A percentile compares a stretch with the other conserved stretches of the same genome.
These are phyloP conservation scores for Neurospora intermedia DNA, from an alignment of 495 filamentous ascomycete genomes.

Conservation along the genomic window DNA sequence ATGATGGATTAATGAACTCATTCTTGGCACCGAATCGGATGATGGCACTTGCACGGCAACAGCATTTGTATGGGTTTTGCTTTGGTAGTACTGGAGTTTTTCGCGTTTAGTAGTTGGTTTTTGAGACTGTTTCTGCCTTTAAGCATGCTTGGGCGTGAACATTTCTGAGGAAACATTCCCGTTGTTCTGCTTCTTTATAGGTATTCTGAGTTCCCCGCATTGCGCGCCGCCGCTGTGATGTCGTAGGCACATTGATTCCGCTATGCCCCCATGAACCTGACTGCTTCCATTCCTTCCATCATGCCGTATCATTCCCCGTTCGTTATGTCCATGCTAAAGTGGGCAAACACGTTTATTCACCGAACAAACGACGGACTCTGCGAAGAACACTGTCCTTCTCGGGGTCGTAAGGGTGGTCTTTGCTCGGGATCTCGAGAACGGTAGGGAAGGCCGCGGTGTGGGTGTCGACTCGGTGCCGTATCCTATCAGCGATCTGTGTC, in stretches of 20 bases:
- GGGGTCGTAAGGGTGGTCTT: slow-evolving; percentile 97
- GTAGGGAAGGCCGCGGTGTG: slow-evolving; percentile 67
- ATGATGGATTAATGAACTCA: slow-evolving; percentile 2
- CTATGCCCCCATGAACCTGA: not conserved
- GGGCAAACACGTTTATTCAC: slow-evolving; percentile 48
- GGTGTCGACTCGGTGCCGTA: slow-evolving; percentile 67
- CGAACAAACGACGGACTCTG: slow-evolving; percentile 82
- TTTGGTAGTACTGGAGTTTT: not conserved
- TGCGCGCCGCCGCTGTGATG: not conserved
- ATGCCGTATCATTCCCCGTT: not conserved
- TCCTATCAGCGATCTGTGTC: slow-evolving; percentile 77
- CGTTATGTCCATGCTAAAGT: not conserved
- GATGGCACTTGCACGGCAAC: not conserved
- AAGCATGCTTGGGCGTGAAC: not conserved
- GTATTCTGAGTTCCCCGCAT: not conserved
- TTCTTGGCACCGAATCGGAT: not conserved
- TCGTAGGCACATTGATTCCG: not conserved
- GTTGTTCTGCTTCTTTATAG: not conserved
- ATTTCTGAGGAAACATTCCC: not conserved
- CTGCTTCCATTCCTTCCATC: not conserved
- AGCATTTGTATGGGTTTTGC: not conserved
- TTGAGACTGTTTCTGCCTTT: not conserved
- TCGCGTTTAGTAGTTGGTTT: not conserved
- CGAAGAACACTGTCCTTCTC: slow-evolving; percentile 98
- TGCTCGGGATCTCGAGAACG: slow-evolving; percentile 91